A percentile compares a stretch with the other conserved stretches of the same genome.
Conservation (phyloP, 2,329 filamentous ascomycete species). For the Colletotrichum sp. region DNA sequence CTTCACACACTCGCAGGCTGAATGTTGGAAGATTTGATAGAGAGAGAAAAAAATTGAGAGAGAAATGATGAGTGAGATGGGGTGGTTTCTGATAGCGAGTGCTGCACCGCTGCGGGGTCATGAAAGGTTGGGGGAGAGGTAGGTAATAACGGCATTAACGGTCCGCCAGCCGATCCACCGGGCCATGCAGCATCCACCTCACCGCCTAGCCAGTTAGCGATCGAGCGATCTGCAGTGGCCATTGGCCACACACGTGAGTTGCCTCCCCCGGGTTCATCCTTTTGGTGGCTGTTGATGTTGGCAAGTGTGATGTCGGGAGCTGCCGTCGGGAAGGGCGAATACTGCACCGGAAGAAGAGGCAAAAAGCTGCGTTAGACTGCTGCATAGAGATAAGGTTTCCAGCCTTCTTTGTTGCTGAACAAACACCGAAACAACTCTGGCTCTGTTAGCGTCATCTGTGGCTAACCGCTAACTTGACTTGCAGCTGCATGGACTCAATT, state of each 20-base stretch:
- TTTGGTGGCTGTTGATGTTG: neutral
- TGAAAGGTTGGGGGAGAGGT: constrained; percentile 1
- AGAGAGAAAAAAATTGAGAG: neutral
- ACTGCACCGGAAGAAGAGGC: neutral
- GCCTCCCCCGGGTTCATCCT: neutral
- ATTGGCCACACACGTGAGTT: neutral
- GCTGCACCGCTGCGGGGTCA: constrained; percentile 1
- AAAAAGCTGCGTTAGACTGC: neutral
- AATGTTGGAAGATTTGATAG: neutral
- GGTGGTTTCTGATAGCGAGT: neutral
- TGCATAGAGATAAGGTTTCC: neutral
- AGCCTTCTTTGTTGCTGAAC: neutral
- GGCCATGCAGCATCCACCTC: neutral
- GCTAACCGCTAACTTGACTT: neutral
- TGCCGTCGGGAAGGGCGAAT: neutral
- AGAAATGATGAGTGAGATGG: neutral
- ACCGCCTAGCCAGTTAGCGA: neutral
- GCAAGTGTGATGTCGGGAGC: neutral
- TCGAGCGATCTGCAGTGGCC: neutral
- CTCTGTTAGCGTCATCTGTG: neutral
- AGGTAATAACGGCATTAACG: constrained; percentile 7
- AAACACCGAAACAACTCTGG: neutral
- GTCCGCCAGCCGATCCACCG: neutral
- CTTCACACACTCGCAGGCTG: neutral
- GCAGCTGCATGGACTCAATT: neutral